Evolutionary conservation across 2,329 filamentous ascomycete genomes (phyloP), one percentile per base, ranked within the genome.

Genomic region (Colletotrichum lini): DNA sequence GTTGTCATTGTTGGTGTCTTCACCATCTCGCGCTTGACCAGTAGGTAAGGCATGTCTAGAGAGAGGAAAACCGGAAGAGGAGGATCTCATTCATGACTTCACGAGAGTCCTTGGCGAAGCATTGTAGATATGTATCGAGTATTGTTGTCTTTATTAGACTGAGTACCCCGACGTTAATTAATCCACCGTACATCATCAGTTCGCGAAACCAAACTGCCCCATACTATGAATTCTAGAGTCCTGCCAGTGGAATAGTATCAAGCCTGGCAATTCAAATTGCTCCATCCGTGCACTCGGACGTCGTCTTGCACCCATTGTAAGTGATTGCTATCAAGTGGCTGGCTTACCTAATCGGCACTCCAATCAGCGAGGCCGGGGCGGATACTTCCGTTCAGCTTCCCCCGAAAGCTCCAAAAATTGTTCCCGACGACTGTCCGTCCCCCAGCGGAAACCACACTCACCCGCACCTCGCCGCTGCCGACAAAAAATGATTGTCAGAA

Each of bases 1-100:
- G 94, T 97, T 53, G 95, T 98, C 47, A 98, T 99, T 82, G 88
- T 97, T 50, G 94, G 94, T 74, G 96, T 98, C 13, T 99, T 99
- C 84, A 91, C 95, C 52, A 90, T 99, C 77, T 91, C 94, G 72
- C 91, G 95, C 74, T 84, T 91, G 73, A 85, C 86, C 45, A 88
- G 85, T 81, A 82, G 87, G 78, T 89, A 83, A 79, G 75, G 73
- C 45, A 57, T 75, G 59, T 40, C n/a, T 40, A 30, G 62, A 61
- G 61, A 62, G 35, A 56, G 10, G 35, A 30, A 42, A n/a, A 21
- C 35, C 52, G n/a, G 56, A 70, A 65, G 65, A 45, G 58, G 63
- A 69, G 68, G 42, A 72, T 66, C 62, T 72, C 72, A 70, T 72
- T 82, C 76, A 82, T 77, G 80, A 82, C 74, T 76, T 81, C 72